Evolutionary conservation across 2,329 filamentous ascomycete genomes (phyloP).

Genomic region (Claviceps sp.): DNA sequence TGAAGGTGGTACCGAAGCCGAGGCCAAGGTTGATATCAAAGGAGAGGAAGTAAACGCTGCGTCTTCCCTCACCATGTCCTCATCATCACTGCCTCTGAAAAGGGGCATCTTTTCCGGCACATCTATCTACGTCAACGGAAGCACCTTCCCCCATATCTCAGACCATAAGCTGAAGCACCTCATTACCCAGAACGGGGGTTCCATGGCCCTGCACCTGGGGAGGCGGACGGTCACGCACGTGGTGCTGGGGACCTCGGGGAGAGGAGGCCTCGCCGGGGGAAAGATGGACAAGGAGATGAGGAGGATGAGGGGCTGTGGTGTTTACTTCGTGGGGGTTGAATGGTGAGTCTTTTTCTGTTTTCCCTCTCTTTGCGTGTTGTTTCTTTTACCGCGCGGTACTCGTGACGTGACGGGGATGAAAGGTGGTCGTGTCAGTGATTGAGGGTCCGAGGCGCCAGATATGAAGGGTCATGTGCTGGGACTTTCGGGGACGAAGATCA

Average conservation of each 20-base stretch:
- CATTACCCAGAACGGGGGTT: constrained; percentile 60
- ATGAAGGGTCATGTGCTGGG: no score
- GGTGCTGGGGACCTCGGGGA: constrained; percentile 56
- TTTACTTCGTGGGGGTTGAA: constrained; percentile 70
- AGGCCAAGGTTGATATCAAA: no score
- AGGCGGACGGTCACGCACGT: constrained; percentile 73
- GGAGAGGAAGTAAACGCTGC: no score
- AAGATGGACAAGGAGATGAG: constrained; percentile 75
- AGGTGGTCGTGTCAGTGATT: no score
- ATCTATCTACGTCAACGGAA: constrained; percentile 77
- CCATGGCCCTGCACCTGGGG: constrained; percentile 55
- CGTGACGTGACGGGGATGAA: no score
- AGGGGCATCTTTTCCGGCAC: constrained; percentile 52
- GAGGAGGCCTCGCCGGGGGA: constrained; percentile 60
- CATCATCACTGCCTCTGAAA: neutral
- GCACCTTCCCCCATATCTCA: constrained; percentile 65
- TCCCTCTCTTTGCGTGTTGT: constrained; percentile 5
- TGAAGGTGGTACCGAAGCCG: no score
- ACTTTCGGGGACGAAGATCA: no score
- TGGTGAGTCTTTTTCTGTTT: constrained; percentile 40
- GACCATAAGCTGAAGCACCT: constrained; percentile 77
- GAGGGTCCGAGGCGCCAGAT: no score
- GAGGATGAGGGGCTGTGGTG: constrained; percentile 49
- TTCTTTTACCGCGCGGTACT: neutral
- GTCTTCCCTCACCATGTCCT: no score